Evolutionary conservation across 306 rosid species (phyloP), one percentile per base, ranked within the genome.

Genomic region (Ziziphus jujuba): DNA sequence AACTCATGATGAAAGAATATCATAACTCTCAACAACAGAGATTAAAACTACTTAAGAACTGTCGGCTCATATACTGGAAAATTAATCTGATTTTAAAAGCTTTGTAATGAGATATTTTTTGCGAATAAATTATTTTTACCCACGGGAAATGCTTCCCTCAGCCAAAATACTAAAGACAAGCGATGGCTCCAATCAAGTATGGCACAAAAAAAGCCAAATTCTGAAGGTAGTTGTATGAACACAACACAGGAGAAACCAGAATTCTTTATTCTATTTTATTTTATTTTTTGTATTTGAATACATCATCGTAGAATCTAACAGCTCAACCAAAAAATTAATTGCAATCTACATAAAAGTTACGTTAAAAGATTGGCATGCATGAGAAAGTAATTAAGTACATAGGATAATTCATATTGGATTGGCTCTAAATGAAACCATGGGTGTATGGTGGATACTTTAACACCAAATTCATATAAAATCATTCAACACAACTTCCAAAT

Each of bases 161-260:
- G 87, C 95, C 85, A 93, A 77, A 71, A 93, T 50, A 90, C 78
- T 53, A 93, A 71, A 74, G 98, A 93, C n/a, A n/a, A n/a, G n/a
- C n/a, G 65, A 93, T 86, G 80, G 95, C 88, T 53, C 97, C 98
- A 65, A 86, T 66, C 85, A 93, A 88, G 83, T 88, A 90, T 68
- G 98, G 97, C 71, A 88, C 72, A 69, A 90, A 93, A 85, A 93
- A 90, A 16, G 95, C 98, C 97, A 96, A 93, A 80, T 93, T 97
- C 97, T 90, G 67, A 73, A 71, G n/a, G 55, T 66, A 48, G 64
- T 53, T 69, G 59, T 70, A 72, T 61, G 43, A 67, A 76, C 66
- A 69, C 78, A 66, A 71, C 56, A 63, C 55, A 60, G 47, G 47
- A 70, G 66, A n/a, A n/a, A n/a, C n/a, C n/a, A 73, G 24, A 70